These are phyloP conservation scores for Senna siamea DNA, from an alignment of 306 rosid species.

Conservation along the genomic window DNA sequence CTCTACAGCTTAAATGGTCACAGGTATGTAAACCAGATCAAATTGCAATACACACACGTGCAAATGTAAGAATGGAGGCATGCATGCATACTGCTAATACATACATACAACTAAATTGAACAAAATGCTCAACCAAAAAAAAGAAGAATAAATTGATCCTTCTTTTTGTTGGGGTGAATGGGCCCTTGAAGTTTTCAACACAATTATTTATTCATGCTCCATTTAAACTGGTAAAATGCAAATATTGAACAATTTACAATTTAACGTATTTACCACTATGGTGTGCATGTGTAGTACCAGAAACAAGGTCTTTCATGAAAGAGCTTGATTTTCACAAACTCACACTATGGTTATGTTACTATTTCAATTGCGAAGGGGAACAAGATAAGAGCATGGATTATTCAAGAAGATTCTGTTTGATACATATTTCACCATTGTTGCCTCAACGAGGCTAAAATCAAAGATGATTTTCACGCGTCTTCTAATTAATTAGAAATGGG, in stretches of 20 bases:
- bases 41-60: not conserved
- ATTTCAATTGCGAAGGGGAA: not conserved
- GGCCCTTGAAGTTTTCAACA: not conserved
- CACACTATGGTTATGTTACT: not conserved
- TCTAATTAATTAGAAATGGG: constrained; percentile 6
- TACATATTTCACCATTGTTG: not conserved
- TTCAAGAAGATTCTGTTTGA: not conserved
- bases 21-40: constrained; percentile 48
- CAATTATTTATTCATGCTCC: not conserved
- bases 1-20: constrained; percentile 61
- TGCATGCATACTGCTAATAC: not conserved
- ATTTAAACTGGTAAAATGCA: not conserved
- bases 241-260: not conserved
- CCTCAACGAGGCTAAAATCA: not conserved
- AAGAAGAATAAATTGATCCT: too few species aligned
- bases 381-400: not conserved
- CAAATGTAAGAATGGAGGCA: not conserved
- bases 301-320: not conserved
- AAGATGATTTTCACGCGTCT: not conserved
- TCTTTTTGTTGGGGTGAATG: too few species aligned
- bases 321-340: not conserved
- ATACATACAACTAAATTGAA: not conserved
- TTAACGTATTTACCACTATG: not conserved
- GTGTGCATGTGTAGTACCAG: not conserved
- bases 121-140: too few species aligned